phyloP scores from a whole-genome alignment of 176 grass and related monocot genomes.

The Alopecurus myosuroides region DNA sequence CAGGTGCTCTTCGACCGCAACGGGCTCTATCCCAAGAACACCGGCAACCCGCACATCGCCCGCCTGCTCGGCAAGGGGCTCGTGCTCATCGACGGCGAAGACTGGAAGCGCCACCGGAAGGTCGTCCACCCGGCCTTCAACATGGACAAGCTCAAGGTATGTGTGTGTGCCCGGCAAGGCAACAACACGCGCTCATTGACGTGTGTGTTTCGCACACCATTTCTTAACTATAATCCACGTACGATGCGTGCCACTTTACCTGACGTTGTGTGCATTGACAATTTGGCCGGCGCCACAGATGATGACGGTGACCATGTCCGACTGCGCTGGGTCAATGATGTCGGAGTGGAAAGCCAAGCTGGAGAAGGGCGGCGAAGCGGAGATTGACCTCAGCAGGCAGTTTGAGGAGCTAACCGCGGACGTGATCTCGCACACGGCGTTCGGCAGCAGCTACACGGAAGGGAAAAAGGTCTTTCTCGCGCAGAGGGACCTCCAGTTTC shows the following conservation, averaged over 20 bases:
- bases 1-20: background rate
- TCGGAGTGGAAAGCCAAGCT: conserved; percentile 29
- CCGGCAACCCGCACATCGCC: background rate
- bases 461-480: conserved; percentile 42
- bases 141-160: conserved; percentile 40
- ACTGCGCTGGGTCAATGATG: conserved; percentile 43
- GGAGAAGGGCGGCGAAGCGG: background rate
- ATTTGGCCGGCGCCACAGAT: conserved; percentile 29
- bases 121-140: conserved; percentile 49
- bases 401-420: conserved; percentile 63
- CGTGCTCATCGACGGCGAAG: conserved; percentile 36
- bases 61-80: conserved; percentile 54
- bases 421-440: conserved; percentile 55
- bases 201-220: background rate
- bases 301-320: conserved; percentile 50
- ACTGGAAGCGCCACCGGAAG: conserved; percentile 60
- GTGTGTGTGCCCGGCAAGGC: accelerated
- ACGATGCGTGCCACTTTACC: background rate
- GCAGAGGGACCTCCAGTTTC: conserved; percentile 41
- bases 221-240: no score
- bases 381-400: conserved; percentile 36
- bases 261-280: background rate
- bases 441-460: conserved; percentile 52
- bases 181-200: background rate
- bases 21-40: conserved; percentile 32